Base-by-base conservation (phyloP, 768 basidiomycete species). In the Chalciporus pseudorubinellus region DNA sequence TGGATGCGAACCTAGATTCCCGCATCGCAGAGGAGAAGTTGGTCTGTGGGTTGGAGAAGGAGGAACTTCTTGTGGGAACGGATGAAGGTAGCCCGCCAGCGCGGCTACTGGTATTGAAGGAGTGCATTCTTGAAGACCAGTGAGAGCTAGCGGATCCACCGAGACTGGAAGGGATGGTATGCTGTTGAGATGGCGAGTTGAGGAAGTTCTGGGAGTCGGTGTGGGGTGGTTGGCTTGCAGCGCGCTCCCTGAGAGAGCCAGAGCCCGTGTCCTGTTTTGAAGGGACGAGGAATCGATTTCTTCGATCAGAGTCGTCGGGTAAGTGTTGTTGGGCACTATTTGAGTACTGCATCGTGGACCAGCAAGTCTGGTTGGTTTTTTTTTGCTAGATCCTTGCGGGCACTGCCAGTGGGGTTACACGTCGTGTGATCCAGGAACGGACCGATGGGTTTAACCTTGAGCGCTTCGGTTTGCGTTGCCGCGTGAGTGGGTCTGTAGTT, bases 141-240 rank as follows among this genome's bases (percentile, higher is more conserved):
- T 74, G 71, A 40, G 65, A 41, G 44, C 31, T 51, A 22, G 59
- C 56, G 18, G 56, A 41, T 33, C 63, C 68, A 13, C 74, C 75
- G 14, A 82, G 64, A 56, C 72, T 77, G 41, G 80, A 74, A 18
- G 81, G 80, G 46, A 81, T 70, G 58, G 75, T 71, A 53, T 77
- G 73, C 38, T 74, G 77, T n/a, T 75, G 70, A 8, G 81, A 74
- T 8, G 82, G 81, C 10, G 82, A 82, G 19, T 76, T 71, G 45
- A 81, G 60, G 53, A 76, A 78, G 49, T 56, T 62, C 58, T 75
- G 75, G 22, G 74, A 74, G 41, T 78, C 74, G 4, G 73, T 69
- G 55, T 77, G 78, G 3, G 85, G 84, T 8, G 86, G 86, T 61
- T 89, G 86, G 64, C 82, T 84, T 1, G 85, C 78, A 39, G 86